Percentiles rank a stretch among this genome's conserved stretches.
Evolutionary conservation across 1,284 basidiomycete genomes (phyloP).

Genomic region (Pseudozyma sp.): DNA sequence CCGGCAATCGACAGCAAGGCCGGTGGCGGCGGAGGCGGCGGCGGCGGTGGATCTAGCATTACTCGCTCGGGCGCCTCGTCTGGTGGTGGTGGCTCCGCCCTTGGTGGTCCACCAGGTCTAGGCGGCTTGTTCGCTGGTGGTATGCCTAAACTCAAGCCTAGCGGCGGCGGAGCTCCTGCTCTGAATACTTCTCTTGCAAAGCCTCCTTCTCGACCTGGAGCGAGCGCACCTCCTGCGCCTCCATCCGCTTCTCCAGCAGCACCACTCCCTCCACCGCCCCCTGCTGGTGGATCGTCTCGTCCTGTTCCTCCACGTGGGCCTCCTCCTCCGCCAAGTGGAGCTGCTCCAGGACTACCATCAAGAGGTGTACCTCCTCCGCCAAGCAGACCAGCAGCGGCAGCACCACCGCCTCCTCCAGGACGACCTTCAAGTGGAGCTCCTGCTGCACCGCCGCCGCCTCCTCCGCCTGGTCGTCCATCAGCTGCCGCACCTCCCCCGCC

Average conservation of each 20-base stretch:
- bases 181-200: constrained; percentile 42
- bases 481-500: constrained; percentile 29
- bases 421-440: constrained; percentile 12
- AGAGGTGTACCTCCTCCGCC: constrained; percentile 49
- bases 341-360: constrained; percentile 36
- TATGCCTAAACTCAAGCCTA: constrained; percentile 82
- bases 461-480: constrained; percentile 34
- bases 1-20: constrained; percentile 74
- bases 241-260: constrained; percentile 25
- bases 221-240: constrained; percentile 23
- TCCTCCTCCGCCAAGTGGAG: constrained; percentile 39
- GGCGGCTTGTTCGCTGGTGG: constrained; percentile 88
- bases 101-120: constrained; percentile 75
- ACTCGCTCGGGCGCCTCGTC: constrained; percentile 35
- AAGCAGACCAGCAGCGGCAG: constrained; percentile 33
- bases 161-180: constrained; percentile 23
- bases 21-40: constrained; percentile 39
- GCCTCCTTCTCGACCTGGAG: constrained; percentile 38
- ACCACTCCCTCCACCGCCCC: constrained; percentile 30
- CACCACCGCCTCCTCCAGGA: constrained; percentile 37
- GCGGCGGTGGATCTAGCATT: constrained; percentile 70
- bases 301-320: constrained; percentile 33
- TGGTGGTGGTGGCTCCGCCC: constrained; percentile 68
- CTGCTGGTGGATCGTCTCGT: constrained; percentile 17
- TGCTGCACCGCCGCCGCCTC: constrained; percentile 35